A percentile compares a stretch with the other conserved stretches of the same genome.
Evolutionary conservation across 2,329 filamentous ascomycete species (phyloP).

Genomic region (Dactylellina parvicollis): DNA sequence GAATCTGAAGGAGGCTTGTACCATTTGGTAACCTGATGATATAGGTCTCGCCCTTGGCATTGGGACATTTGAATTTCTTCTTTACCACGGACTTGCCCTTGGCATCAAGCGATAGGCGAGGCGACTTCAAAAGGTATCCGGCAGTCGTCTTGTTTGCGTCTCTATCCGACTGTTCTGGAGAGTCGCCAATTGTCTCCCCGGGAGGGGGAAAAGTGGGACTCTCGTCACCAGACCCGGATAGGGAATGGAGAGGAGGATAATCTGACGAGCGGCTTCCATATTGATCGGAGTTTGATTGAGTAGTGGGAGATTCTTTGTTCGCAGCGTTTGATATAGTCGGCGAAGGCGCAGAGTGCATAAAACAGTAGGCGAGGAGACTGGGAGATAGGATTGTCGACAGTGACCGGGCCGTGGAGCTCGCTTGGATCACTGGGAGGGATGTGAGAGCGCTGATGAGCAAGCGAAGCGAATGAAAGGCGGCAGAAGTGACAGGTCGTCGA

Average conservation of each 20-base stretch:
- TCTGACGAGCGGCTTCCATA: slow-evolving; percentile 36
- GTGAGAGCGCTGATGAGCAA: neutral
- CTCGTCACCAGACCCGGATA: slow-evolving; percentile 23
- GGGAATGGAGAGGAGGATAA: slow-evolving; percentile 29
- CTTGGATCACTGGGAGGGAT: slow-evolving; percentile 37
- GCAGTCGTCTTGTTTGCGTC: slow-evolving; percentile 7
- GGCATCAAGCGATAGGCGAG: slow-evolving; percentile 9
- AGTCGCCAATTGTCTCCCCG: neutral
- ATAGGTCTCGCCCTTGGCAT: slow-evolving; percentile 40
- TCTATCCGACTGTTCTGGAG: neutral
- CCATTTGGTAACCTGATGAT: slow-evolving; percentile 46
- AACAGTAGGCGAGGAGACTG: slow-evolving; percentile 36
- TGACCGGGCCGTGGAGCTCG: slow-evolving; percentile 51
- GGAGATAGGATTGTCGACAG: slow-evolving; percentile 17
- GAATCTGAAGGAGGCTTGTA: neutral
- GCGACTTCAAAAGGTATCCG: slow-evolving; percentile 30
- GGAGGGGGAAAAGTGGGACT: neutral
- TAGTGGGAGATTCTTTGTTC: slow-evolving; percentile 1
- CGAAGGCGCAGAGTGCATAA: slow-evolving; percentile 53
- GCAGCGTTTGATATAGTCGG: slow-evolving; percentile 16
- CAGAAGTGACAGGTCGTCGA: neutral
- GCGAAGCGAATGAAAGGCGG: neutral
- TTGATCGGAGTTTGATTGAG: slow-evolving; percentile 35
- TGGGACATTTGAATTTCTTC: slow-evolving; percentile 39
- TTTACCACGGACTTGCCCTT: slow-evolving; percentile 32